Evolutionary conservation across 2,329 filamentous ascomycete species (phyloP).

Genomic region (Thermomyces lanuginosus): DNA sequence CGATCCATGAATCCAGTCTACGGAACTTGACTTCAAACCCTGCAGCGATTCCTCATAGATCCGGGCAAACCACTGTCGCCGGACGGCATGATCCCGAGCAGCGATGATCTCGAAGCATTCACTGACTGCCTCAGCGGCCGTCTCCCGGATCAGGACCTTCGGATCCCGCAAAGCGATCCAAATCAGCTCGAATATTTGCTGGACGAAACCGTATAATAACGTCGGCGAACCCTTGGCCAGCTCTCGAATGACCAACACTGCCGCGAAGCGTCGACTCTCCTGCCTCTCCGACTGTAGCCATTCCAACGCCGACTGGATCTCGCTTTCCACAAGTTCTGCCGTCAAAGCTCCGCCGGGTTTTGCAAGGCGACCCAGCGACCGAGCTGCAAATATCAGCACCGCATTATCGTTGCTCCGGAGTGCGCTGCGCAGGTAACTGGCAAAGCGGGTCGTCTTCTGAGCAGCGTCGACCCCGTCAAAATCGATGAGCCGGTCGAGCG

Average conservation of each 20-base stretch:
- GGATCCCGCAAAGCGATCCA: slow-evolving; percentile 86
- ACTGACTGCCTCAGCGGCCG: slow-evolving; percentile 81
- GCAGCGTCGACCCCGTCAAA: slow-evolving; percentile 91
- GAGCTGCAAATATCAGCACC: slow-evolving; percentile 78
- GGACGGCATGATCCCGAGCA: slow-evolving; percentile 76
- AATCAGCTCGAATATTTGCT: slow-evolving; percentile 88
- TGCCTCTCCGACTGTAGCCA: slow-evolving; percentile 92
- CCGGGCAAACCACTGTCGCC: slow-evolving; percentile 72
- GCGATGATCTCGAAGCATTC: slow-evolving; percentile 93
- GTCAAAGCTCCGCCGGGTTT: slow-evolving; percentile 85
- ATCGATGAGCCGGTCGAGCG: slow-evolving; percentile 82
- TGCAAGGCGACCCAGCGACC: slow-evolving; percentile 76
- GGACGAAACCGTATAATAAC: slow-evolving; percentile 85
- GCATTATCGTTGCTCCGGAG: slow-evolving; percentile 80
- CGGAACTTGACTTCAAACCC: slow-evolving; percentile 62
- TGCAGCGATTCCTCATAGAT: slow-evolving; percentile 74
- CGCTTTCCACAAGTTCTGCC: slow-evolving; percentile 87
- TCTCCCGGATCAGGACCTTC: slow-evolving; percentile 80
- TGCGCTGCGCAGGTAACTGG: slow-evolving; percentile 73
- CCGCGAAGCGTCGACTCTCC: slow-evolving; percentile 83
- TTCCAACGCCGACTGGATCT: slow-evolving; percentile 90
- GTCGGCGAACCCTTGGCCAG: slow-evolving; percentile 86
- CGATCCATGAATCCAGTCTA: slow-evolving; percentile 87
- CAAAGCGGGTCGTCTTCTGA: slow-evolving; percentile 86
- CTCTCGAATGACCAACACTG: slow-evolving; percentile 78